Conservation (phyloP, 176 grass and related monocot genomes). For the Aechmea fasciata region DNA sequence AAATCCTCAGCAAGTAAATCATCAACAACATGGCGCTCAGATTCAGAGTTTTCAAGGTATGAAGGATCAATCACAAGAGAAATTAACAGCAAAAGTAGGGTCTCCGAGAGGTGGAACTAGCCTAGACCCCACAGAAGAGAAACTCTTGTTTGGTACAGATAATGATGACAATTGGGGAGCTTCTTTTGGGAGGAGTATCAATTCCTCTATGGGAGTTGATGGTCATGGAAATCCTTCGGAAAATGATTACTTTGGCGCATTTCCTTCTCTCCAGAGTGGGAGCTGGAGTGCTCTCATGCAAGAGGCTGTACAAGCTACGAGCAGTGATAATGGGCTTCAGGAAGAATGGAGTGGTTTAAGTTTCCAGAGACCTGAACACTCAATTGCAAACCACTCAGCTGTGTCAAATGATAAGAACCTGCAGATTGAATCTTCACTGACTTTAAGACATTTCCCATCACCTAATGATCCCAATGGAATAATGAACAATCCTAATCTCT, state of each 20-base stretch:
- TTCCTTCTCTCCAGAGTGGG: conserved; percentile 67
- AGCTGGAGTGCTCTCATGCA: conserved; percentile 99
- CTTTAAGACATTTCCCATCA: conserved; percentile 16
- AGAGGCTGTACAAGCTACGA: conserved; percentile 70
- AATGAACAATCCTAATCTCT: conserved; percentile 36
- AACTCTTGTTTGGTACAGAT: conserved; percentile 73
- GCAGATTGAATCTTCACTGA: conserved; percentile 23
- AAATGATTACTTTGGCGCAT: conserved; percentile 46
- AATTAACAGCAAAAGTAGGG: conserved; percentile 35
- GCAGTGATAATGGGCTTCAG: conserved; percentile 63
- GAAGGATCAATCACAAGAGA: conserved; percentile 48
- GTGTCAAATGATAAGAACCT: conserved; percentile 23
- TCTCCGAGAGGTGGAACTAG: conserved; percentile 53
- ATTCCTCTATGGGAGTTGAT: conserved; percentile 14
- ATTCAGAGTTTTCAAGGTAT: conserved; percentile 41
- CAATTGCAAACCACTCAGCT: conserved; percentile 25
- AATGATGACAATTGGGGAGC: conserved; percentile 64
- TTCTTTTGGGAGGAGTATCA: conserved; percentile 52
- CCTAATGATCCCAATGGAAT: conserved; percentile 33
- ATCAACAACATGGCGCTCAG: conserved; percentile 44
- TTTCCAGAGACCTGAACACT: conserved; percentile 55
- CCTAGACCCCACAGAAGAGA: conserved; percentile 84
- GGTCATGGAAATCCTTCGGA: conserved; percentile 37
- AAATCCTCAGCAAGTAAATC: conserved; percentile 44
- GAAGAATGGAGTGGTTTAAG: conserved; percentile 75